Evolutionary conservation across 257 asterid genomes (phyloP).

Genomic region (Capsicum pubescens): DNA sequence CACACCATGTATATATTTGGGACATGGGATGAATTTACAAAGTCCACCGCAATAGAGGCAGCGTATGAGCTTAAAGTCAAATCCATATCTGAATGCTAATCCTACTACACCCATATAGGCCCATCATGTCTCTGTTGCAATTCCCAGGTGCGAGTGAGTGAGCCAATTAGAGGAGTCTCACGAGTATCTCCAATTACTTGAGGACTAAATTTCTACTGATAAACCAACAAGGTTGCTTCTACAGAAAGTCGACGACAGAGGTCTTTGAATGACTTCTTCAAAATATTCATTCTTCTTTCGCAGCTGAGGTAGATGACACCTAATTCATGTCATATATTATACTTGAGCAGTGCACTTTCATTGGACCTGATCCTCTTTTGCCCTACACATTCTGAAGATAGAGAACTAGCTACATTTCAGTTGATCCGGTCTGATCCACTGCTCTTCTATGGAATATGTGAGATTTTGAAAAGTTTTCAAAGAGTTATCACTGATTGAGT

Average conservation of each 20-base stretch:
- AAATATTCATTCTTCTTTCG: background rate
- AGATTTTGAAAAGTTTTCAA: conserved; percentile 1
- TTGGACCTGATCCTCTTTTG: conserved; percentile 4
- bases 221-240: conserved; percentile 3
- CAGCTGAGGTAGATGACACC: conserved; percentile 4
- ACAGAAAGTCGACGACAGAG: background rate
- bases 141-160: background rate
- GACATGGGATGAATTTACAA: background rate
- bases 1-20: background rate
- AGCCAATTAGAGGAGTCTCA: conserved; percentile 10
- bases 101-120: background rate
- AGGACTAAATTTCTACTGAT: conserved; percentile 11
- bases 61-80: background rate
- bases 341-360: background rate
- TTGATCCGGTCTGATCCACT: background rate
- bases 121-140: conserved; percentile 1
- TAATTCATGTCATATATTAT: background rate
- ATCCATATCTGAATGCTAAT: background rate
- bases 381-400: conserved; percentile 1
- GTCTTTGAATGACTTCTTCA: conserved; percentile 1
- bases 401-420: conserved; percentile 21
- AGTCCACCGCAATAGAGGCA: background rate
- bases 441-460: conserved; percentile 12
- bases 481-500: background rate
- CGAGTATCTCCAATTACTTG: background rate